Base-by-base conservation (phyloP, 1,139 yeast genomes). In the Scheffersomyces lignicola region DNA sequence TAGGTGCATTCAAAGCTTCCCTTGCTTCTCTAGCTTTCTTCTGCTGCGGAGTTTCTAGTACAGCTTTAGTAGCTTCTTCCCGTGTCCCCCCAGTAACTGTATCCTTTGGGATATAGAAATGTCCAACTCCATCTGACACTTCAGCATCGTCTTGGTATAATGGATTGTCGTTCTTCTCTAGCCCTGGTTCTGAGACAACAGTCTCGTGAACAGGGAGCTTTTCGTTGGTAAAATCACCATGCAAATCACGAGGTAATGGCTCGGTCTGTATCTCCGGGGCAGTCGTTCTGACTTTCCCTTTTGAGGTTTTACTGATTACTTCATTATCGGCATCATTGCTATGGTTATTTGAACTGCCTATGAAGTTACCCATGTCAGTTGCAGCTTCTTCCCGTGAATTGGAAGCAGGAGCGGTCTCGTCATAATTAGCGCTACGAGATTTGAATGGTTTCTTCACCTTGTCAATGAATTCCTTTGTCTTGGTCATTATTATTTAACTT, bases 61-160 rank as follows among this genome's bases (percentile, higher is more conserved):
- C 26, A 7, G 26, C 26, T 9, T 23, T 5, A 23, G 42, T 31
- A 21, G 35, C 38, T 39, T 36, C 34, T 49, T 39, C 25, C 11
- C 65, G 64, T 15, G 65, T 23, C 13, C 6, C 6, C 6, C 9
- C 26, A 5, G 8, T 9, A 7, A 5, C 5, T 24, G 69, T 61
- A 41, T 63, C 69, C 42, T 45, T 56, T 7, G 72, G 70, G 37
- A 64, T 61, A 39, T 53, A 66, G 40, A 51, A 65, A 32, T 48
- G 48, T 3, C 73, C 72, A 5, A 53, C 41, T 14, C 71, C 73
- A 27, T 50, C 40, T 8, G 40, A 44, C 11, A 52, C 49, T 25
- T 40, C 39, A 14, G 71, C 65, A 21, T 58, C 65, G 35, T 61
- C 52, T 22, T 54, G 53, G 42, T 64, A 65, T 4, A 36, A 38